These are phyloP conservation scores for Galeopsis tetrahit DNA, from an alignment of 257 asterid genomes.

Conservation along the genomic window DNA sequence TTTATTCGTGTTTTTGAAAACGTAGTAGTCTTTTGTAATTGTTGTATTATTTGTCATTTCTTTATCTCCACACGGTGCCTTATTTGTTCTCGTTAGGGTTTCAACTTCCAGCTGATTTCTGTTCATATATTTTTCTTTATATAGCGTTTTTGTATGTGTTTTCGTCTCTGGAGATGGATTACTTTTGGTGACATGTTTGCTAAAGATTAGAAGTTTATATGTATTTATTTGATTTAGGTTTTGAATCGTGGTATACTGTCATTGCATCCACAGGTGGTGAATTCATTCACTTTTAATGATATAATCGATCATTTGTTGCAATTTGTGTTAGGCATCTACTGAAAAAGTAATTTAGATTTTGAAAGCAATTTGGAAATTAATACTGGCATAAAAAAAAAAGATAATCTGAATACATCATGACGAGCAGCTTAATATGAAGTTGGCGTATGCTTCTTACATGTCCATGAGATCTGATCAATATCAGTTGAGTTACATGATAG, in stretches of 20 bases:
- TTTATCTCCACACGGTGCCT: neutral
- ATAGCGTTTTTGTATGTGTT: neutral
- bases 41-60: neutral
- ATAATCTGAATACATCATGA: neutral
- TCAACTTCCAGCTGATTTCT: neutral
- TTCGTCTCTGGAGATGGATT: neutral
- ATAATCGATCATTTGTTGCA: neutral
- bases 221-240: neutral
- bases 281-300: neutral
- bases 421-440: neutral
- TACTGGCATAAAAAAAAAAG: neutral
- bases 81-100: conserved; percentile 22
- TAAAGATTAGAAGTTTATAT: conserved; percentile 5
- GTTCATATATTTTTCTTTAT: neutral
- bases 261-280: conserved; percentile 5
- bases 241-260: neutral
- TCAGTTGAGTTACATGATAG: conserved; percentile 6
- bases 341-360: conserved; percentile 5
- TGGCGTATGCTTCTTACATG: neutral
- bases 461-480: conserved; percentile 2
- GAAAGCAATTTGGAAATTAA: neutral
- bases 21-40: neutral
- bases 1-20: neutral
- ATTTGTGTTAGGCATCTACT: neutral
- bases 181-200: conserved; percentile 6